Percentiles rank a stretch among this genome's conserved stretches.
These are phyloP conservation scores for Metrosideros polymorpha DNA, from an alignment of 441 rosid species.

Conservation along the genomic window DNA sequence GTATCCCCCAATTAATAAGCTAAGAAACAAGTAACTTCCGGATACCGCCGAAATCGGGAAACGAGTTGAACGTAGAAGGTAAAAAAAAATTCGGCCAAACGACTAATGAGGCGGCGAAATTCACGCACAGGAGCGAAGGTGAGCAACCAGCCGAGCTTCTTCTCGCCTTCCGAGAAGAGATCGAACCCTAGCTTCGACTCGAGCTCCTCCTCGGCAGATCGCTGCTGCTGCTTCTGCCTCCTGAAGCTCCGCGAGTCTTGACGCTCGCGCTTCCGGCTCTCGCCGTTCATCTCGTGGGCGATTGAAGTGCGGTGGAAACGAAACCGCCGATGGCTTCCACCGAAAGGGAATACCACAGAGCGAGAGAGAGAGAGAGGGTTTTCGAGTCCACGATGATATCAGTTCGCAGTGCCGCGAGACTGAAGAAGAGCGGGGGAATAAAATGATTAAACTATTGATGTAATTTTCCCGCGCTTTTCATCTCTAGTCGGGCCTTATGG, in stretches of 20 bases:
- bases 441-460: not conserved
- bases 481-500: not conserved
- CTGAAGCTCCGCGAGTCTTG: conserved; percentile 43
- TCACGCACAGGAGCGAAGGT: conserved; percentile 66
- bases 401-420: not conserved
- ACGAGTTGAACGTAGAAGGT: not conserved
- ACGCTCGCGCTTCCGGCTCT: conserved; percentile 44
- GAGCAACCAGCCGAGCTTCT: conserved; percentile 94
- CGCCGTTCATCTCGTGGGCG: conserved; percentile 19
- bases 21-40: not conserved
- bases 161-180: conserved; percentile 86
- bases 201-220: conserved; percentile 74
- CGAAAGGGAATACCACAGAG: not conserved
- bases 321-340: not conserved
- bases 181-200: conserved; percentile 89
- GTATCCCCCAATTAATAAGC: not conserved
- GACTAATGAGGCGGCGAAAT: not conserved
- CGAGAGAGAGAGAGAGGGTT: not conserved
- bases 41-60: not conserved
- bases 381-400: not conserved
- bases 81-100: not conserved
- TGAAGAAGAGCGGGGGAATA: not conserved
- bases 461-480: not conserved
- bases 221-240: conserved; percentile 54
- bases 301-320: not conserved